Percentiles rank a stretch among this genome's conserved stretches.
phyloP scores from a whole-genome alignment of 208 protist species.

The Trypanosoma scelopori region DNA sequence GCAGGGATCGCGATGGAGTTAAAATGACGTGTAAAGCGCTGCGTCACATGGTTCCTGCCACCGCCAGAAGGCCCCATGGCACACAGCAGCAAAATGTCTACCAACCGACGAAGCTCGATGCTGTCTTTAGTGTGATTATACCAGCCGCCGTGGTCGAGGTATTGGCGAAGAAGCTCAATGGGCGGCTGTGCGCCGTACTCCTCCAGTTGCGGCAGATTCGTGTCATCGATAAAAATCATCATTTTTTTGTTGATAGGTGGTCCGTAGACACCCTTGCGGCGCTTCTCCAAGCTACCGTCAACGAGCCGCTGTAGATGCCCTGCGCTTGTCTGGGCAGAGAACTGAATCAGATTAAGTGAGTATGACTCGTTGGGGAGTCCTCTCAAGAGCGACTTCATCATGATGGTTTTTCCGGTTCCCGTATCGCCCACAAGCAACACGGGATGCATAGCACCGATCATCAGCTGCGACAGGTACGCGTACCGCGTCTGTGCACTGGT shows the following conservation, averaged over 20 bases:
- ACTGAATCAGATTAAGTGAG: constrained; percentile 91
- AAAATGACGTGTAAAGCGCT: constrained; percentile 95
- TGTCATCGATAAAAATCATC: constrained; percentile 96
- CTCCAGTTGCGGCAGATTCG: constrained; percentile 96
- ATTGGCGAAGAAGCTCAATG: constrained; percentile 96
- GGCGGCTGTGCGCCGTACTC: constrained; percentile 96
- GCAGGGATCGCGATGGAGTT: constrained; percentile 91
- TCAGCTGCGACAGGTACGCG: constrained; percentile 83
- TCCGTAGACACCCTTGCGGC: constrained; percentile 94
- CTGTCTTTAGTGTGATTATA: constrained; percentile 94
- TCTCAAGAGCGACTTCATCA: constrained; percentile 91
- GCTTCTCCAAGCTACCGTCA: constrained; percentile 93
- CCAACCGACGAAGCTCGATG: constrained; percentile 86
- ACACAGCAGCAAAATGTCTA: constrained; percentile 91
- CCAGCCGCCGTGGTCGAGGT: constrained; percentile 95
- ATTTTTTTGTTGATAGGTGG: constrained; percentile 94
- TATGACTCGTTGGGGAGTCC: constrained; percentile 81
- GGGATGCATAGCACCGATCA: constrained; percentile 81
- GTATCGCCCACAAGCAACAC: constrained; percentile 93
- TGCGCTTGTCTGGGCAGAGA: constrained; percentile 95
- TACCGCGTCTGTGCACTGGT: constrained; percentile 94
- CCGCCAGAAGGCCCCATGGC: constrained; percentile 96
- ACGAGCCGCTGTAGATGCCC: constrained; percentile 93
- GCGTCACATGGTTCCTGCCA: constrained; percentile 93
- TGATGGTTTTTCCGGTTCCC: constrained; percentile 96